phyloP scores from a whole-genome alignment of 345 rosid species.

The Diplotaxis tenuifolia region DNA sequence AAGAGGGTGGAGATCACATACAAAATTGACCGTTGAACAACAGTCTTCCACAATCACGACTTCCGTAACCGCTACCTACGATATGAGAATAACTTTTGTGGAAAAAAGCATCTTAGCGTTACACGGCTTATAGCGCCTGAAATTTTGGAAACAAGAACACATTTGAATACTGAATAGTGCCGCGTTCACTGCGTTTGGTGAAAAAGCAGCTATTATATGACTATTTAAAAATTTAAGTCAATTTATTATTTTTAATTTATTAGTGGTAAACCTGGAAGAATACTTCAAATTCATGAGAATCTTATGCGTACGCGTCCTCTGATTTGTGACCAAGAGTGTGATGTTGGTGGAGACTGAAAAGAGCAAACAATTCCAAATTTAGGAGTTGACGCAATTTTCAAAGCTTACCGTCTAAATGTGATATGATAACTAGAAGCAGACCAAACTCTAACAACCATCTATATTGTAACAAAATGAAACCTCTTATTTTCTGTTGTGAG shows the following conservation, averaged over 20 bases:
- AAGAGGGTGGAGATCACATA: neutral
- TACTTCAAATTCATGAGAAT: constrained; percentile 8
- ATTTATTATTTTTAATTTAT: neutral
- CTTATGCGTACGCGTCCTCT: constrained; percentile 7
- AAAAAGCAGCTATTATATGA: neutral
- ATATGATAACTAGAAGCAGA: neutral
- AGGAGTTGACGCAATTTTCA: constrained; percentile 14
- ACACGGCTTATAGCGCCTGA: neutral
- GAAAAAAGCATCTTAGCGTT: neutral
- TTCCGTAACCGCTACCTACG: neutral
- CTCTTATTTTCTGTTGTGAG: neutral
- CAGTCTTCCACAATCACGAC: neutral
- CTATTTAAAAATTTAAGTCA: neutral
- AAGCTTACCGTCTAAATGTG: neutral
- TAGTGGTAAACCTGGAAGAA: neutral
- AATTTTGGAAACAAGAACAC: neutral
- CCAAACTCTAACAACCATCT: constrained; percentile 2
- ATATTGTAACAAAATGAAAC: neutral
- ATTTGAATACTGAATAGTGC: neutral
- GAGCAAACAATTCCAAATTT: constrained; percentile 6
- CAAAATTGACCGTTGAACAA: neutral
- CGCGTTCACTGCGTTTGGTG: constrained; percentile 1
- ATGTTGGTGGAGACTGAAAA: constrained; percentile 11
- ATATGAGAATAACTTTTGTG: neutral
- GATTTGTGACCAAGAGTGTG: constrained; percentile 5